Evolutionary conservation across 345 rosid species (phyloP).

Genomic region (Cardamine chenopodiifolia): DNA sequence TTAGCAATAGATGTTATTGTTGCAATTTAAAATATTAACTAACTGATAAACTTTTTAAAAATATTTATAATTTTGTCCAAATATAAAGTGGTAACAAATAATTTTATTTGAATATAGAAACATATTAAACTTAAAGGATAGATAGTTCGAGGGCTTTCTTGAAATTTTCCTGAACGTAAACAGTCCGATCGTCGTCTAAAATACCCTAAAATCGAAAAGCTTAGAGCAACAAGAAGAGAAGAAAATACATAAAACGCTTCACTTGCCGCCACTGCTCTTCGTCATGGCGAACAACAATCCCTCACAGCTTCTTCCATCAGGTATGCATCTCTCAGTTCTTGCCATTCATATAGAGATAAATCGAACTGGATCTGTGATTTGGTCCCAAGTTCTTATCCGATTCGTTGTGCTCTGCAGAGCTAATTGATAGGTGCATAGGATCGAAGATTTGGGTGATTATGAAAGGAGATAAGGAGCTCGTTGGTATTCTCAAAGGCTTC

Average conservation of each 20-base stretch:
- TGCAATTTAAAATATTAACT: no score
- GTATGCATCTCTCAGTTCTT: constrained; percentile 23
- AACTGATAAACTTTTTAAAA: no score
- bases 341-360: neutral
- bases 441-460: constrained; percentile 88
- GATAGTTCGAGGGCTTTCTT: neutral
- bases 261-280: constrained; percentile 19
- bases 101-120: no score
- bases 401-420: constrained; percentile 50
- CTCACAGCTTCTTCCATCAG: constrained; percentile 79
- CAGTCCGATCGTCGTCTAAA: neutral
- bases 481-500: constrained; percentile 74
- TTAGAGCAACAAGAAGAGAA: neutral
- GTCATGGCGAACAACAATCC: constrained; percentile 73
- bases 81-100: no score
- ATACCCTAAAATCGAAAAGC: constrained; percentile 28
- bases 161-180: neutral
- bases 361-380: constrained; percentile 20
- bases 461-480: constrained; percentile 95
- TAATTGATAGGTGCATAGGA: constrained; percentile 83
- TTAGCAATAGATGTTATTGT: no score
- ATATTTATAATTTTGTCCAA: no score
- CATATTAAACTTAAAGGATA: no score
- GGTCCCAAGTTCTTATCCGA: neutral
- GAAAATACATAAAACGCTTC: neutral